Evolutionary conservation across 805 yeast genomes (phyloP).

Genomic region (Yamadazyma sp.): DNA sequence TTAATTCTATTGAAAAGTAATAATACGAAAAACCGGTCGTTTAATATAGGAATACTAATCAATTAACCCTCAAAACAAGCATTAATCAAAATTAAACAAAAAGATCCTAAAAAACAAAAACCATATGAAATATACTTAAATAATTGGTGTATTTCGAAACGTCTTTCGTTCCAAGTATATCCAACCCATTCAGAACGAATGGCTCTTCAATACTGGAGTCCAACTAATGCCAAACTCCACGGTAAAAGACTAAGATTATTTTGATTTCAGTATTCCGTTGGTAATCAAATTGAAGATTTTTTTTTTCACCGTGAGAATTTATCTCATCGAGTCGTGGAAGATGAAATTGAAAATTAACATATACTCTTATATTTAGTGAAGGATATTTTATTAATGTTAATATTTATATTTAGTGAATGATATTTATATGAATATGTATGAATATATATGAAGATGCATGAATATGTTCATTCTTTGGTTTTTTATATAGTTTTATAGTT

Average conservation of each 20-base stretch:
- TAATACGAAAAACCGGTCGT: slow-evolving; percentile 48
- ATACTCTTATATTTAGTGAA: too few relatives aligned
- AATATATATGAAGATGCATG: too few relatives aligned
- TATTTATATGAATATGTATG: too few relatives aligned
- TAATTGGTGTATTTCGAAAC: too few relatives aligned
- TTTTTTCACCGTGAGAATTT: slow-evolving; percentile 1
- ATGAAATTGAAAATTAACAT: too few relatives aligned
- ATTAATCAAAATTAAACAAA: slow-evolving; percentile 2
- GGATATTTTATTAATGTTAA: too few relatives aligned
- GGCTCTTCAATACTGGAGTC: too few relatives aligned
- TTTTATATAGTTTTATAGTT: too few relatives aligned
- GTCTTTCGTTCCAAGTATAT: too few relatives aligned
- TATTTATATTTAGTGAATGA: too few relatives aligned
- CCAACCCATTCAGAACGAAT: slow-evolving; percentile 20
- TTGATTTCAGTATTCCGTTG: slow-evolving; percentile 22
- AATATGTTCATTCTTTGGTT: not conserved
- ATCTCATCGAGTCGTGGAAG: not conserved
- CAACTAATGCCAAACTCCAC: slow-evolving; percentile 2
- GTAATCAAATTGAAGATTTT: slow-evolving; percentile 24
- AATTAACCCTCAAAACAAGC: slow-evolving; percentile 26
- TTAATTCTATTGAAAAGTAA: slow-evolving; percentile 35
- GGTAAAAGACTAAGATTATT: slow-evolving; percentile 10
- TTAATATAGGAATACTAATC: slow-evolving; percentile 34
- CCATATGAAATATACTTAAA: not conserved
- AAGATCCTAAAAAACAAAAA: slow-evolving; percentile 15